These are phyloP conservation scores for Sugiyamaella sp. DNA, from an alignment of 1,139 yeast species.

Conservation along the genomic window DNA sequence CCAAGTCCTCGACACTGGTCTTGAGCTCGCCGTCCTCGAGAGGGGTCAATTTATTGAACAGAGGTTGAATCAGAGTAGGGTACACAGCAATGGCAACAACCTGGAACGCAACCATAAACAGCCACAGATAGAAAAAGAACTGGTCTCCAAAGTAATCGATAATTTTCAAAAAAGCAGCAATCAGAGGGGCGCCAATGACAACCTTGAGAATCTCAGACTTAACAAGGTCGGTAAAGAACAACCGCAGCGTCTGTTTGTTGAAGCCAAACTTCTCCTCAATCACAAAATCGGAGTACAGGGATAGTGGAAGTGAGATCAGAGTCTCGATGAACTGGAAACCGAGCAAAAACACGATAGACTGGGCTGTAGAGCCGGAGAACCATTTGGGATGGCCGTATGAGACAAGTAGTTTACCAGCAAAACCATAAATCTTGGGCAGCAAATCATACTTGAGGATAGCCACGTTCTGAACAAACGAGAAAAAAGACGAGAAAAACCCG, in stretches of 20 bases:
- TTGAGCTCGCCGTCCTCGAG: constrained; percentile 89
- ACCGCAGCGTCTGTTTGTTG: constrained; percentile 72
- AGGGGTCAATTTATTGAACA: constrained; percentile 89
- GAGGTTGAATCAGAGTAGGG: constrained; percentile 87
- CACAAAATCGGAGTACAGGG: constrained; percentile 79
- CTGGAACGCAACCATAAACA: constrained; percentile 70
- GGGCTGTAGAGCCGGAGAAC: constrained; percentile 46
- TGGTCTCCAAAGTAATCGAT: constrained; percentile 77
- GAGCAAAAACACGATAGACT: constrained; percentile 66
- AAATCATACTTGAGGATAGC: constrained; percentile 61
- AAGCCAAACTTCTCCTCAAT: constrained; percentile 92
- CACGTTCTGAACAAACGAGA: constrained; percentile 58
- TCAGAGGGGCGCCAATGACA: constrained; percentile 69
- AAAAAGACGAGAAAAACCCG: constrained; percentile 58
- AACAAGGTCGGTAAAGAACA: constrained; percentile 73
- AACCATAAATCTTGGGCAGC: constrained; percentile 69
- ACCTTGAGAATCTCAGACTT: constrained; percentile 60
- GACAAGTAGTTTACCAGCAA: constrained; percentile 50
- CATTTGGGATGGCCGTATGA: constrained; percentile 39
- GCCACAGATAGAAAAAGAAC: constrained; percentile 78
- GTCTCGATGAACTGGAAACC: constrained; percentile 54
- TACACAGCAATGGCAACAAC: constrained; percentile 66
- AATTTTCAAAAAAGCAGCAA: constrained; percentile 77
- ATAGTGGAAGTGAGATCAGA: constrained; percentile 62
- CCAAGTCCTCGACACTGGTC: constrained; percentile 76